Conservation (phyloP, 805 yeast species). For the Starmerella lactis-condensi region DNA sequence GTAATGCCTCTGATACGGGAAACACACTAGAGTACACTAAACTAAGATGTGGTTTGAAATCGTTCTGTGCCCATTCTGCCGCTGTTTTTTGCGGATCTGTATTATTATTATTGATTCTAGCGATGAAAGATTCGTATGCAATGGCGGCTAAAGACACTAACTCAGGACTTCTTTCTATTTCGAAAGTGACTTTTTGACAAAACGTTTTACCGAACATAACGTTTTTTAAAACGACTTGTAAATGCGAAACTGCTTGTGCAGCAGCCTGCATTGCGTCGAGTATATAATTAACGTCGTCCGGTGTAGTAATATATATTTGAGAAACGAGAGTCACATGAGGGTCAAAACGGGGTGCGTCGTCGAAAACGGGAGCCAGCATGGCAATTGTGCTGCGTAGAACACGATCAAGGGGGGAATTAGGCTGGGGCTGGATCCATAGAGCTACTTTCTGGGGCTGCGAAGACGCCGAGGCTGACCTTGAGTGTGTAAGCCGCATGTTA, state of each 20-base stretch:
- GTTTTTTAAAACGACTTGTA: slow-evolving; percentile 27
- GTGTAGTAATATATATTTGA: slow-evolving; percentile 32
- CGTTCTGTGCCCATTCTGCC: slow-evolving; percentile 17
- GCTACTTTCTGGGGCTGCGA: no score
- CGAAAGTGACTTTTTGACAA: slow-evolving; percentile 38
- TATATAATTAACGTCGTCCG: slow-evolving; percentile 40
- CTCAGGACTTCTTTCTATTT: slow-evolving; percentile 29
- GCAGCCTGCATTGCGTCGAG: slow-evolving; percentile 45
- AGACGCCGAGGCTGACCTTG: neutral
- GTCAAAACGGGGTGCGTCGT: slow-evolving; percentile 47
- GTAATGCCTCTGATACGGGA: slow-evolving; percentile 49
- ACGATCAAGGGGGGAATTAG: slow-evolving; percentile 35
- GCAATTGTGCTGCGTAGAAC: slow-evolving; percentile 39
- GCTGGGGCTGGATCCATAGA: slow-evolving; percentile 59
- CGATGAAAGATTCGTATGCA: slow-evolving; percentile 18
- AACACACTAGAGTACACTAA: slow-evolving; percentile 45
- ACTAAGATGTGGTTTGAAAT: slow-evolving; percentile 57
- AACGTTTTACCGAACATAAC: slow-evolving; percentile 32
- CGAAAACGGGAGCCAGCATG: slow-evolving; percentile 54
- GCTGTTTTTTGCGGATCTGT: neutral
- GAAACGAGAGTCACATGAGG: slow-evolving; percentile 67
- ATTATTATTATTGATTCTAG: neutral
- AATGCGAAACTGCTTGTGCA: slow-evolving; percentile 25
- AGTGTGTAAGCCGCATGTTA: neutral
- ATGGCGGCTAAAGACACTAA: slow-evolving; percentile 33